Conservation (phyloP, 1,139 yeast species). For the Debaryomyces coudertii region DNA sequence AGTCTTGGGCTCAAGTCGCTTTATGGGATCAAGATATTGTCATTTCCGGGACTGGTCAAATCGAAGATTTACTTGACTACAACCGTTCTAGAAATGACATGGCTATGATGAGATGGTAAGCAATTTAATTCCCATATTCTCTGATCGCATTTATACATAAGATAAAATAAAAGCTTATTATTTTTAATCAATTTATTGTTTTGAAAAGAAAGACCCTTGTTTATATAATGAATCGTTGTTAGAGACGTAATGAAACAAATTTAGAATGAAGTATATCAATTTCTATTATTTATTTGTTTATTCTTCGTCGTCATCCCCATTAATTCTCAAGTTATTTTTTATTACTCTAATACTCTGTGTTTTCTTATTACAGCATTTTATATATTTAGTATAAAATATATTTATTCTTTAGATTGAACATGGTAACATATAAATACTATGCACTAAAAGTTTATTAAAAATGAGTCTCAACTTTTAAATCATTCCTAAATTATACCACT, state of each 20-base stretch:
- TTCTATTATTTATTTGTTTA: slow-evolving; percentile 3
- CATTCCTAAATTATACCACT: slow-evolving; percentile 75
- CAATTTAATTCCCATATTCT: slow-evolving; percentile 12
- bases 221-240: slow-evolving; percentile 10
- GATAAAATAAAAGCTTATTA: slow-evolving; percentile 9
- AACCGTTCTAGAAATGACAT: slow-evolving; percentile 84
- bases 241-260: slow-evolving; percentile 2
- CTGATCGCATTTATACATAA: slow-evolving; percentile 12
- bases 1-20: slow-evolving; percentile 72
- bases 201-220: slow-evolving; percentile 10
- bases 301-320: slow-evolving; percentile 7
- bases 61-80: slow-evolving; percentile 81
- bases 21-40: slow-evolving; percentile 87
- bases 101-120: slow-evolving; percentile 79
- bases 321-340: slow-evolving; percentile 5
- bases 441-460: background rate
- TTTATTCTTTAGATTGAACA: slow-evolving; percentile 9
- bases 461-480: slow-evolving; percentile 37
- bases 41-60: slow-evolving; percentile 80
- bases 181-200: slow-evolving; percentile 10
- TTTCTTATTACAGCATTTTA: slow-evolving; percentile 15
- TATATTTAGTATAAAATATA: slow-evolving; percentile 15
- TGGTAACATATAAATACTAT: slow-evolving; percentile 2
- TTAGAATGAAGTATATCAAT: background rate
- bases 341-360: slow-evolving; percentile 8